Evolutionary conservation across 164 flowering plant species (phyloP).

Genomic region (Euptelea pleiosperma): DNA sequence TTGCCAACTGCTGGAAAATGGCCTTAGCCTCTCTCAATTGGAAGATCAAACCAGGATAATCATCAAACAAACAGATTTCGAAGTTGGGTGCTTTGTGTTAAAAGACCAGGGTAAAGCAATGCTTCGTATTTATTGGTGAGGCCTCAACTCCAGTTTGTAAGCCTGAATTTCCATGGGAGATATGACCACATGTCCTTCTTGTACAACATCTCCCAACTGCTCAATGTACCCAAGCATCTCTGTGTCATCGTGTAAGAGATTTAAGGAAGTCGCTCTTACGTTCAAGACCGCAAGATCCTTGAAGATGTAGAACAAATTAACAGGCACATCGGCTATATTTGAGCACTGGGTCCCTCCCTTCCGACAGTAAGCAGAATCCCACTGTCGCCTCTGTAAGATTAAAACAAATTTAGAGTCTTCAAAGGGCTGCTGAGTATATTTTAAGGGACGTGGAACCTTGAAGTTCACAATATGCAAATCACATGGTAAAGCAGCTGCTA

Average conservation of each 20-base stretch:
- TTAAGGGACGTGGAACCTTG: conserved; percentile 77
- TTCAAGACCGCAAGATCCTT: conserved; percentile 57
- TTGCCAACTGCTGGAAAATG: neutral
- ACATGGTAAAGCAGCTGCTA: conserved; percentile 74
- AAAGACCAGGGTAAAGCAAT: neutral
- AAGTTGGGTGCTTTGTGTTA: neutral
- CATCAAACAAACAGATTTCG: neutral
- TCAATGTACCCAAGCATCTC: conserved; percentile 76
- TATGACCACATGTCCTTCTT: conserved; percentile 64
- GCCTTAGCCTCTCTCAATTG: neutral
- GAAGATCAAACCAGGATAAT: neutral
- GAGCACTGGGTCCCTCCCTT: conserved; percentile 56
- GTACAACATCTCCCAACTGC: conserved; percentile 52
- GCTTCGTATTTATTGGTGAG: conserved; percentile 28
- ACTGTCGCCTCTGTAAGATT: conserved; percentile 60
- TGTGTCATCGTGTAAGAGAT: conserved; percentile 80
- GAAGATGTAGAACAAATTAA: conserved; percentile 69
- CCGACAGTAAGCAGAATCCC: conserved; percentile 79
- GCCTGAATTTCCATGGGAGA: conserved; percentile 97
- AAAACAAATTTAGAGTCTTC: conserved; percentile 63
- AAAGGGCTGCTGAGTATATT: conserved; percentile 47
- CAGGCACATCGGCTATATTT: conserved; percentile 54
- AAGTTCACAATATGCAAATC: conserved; percentile 87
- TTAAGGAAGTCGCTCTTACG: conserved; percentile 75
- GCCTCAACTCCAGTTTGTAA: conserved; percentile 75